phyloP scores from a whole-genome alignment of 2,329 filamentous ascomycete genomes.

The Aspergillus sp. region DNA sequence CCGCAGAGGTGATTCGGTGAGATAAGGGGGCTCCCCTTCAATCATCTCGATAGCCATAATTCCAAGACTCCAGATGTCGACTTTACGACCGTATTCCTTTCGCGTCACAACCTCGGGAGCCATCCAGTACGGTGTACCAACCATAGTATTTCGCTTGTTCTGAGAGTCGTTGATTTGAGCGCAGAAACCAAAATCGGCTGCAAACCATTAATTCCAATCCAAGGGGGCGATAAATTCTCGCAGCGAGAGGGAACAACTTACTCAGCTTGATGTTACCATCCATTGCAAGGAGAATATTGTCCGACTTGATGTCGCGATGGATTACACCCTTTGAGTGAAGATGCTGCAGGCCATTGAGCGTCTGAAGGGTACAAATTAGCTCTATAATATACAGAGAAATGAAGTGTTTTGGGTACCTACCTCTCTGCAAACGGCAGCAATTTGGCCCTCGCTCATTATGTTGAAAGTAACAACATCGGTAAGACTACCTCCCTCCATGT shows the following conservation, averaged over 20 bases:
- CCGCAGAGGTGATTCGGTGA: conserved; percentile 90
- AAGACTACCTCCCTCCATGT: conserved; percentile 96
- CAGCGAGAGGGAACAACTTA: conserved; percentile 50
- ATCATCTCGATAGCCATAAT: conserved; percentile 99
- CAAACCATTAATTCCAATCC: conserved; percentile 22
- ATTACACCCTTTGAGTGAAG: conserved; percentile 97
- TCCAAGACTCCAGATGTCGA: conserved; percentile 96
- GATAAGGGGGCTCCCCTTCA: conserved; percentile 93
- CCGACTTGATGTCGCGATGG: conserved; percentile 97
- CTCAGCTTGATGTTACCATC: conserved; percentile 98
- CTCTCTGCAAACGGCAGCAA: conserved; percentile 91
- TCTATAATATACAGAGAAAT: neutral
- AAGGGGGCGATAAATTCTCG: neutral
- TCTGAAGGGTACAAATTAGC: conserved; percentile 47
- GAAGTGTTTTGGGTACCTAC: conserved; percentile 39
- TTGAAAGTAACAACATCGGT: conserved; percentile 99
- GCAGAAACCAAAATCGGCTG: conserved; percentile 97
- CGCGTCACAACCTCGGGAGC: conserved; percentile 95
- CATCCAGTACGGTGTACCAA: conserved; percentile 99
- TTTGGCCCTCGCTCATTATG: conserved; percentile 98
- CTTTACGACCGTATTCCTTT: conserved; percentile 97
- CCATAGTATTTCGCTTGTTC: conserved; percentile 98
- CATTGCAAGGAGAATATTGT: conserved; percentile 91
- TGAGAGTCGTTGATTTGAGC: conserved; percentile 97
- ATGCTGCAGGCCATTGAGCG: conserved; percentile 86